Conservation (phyloP, 2,329 filamentous ascomycete species). For the Cytospora piceae region DNA sequence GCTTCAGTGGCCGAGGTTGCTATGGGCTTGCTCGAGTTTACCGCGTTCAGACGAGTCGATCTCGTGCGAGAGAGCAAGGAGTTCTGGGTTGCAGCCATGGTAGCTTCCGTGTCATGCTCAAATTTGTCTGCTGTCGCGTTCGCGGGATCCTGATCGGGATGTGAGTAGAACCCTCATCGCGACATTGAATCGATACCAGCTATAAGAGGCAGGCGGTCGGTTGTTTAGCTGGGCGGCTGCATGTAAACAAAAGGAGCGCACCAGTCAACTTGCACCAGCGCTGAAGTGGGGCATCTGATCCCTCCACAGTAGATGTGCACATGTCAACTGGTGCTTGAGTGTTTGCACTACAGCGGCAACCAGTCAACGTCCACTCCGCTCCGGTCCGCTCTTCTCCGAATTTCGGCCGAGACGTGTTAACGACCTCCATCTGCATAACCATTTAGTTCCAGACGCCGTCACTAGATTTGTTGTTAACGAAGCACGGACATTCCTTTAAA, state of each 20-base stretch:
- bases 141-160: not conserved
- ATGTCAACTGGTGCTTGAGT: too few relatives aligned
- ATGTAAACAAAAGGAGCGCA: not conserved
- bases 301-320: too few relatives aligned
- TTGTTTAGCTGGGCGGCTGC: not conserved
- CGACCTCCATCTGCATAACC: too few relatives aligned
- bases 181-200: not conserved
- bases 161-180: not conserved
- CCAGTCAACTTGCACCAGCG: not conserved
- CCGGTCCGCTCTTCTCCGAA: too few relatives aligned
- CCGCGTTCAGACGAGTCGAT: constrained; percentile 21
- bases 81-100: constrained; percentile 23
- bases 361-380: too few relatives aligned
- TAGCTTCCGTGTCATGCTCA: not conserved
- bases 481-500: too few relatives aligned
- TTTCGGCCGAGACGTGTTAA: too few relatives aligned
- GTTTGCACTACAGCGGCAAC: too few relatives aligned
- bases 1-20: constrained; percentile 4
- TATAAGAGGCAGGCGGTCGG: too few relatives aligned
- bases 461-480: too few relatives aligned
- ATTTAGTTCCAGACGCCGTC: too few relatives aligned
- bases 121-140: not conserved
- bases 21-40: constrained; percentile 15
- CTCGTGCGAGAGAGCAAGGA: constrained; percentile 22
- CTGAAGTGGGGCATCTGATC: not conserved